Base-by-base conservation (phyloP, 2,329 filamentous ascomycete genomes). In the Blumeriella jaapii region DNA sequence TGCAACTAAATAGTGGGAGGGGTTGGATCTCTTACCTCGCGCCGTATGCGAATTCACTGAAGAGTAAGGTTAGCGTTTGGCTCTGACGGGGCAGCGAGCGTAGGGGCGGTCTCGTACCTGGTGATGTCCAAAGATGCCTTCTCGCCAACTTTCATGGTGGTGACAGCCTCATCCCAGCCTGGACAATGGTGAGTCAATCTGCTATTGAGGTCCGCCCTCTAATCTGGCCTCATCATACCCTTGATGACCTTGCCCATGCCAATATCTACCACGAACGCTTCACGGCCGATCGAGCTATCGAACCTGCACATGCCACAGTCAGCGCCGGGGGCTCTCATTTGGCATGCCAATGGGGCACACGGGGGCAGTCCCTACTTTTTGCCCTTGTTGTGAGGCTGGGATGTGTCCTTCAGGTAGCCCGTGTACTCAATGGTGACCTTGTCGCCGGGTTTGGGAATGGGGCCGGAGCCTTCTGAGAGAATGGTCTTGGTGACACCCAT, bases 381-480 rank as follows among this genome's bases (percentile, higher is more conserved):
- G 52, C 87, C 87, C 69, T 82, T 74, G 54, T 72, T 66, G 39
- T 74, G 67, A 12, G 69, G 60, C 57, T 73, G 62, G 45, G 55
- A 61, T 14, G 64, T 54, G 54, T 93, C 78, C 62, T 80, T 82
- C 45, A 96, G 69, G 63, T 68, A 94, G 52, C 91, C 91, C 26
- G 81, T 91, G 70, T 96, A 96, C 63, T 91, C 75, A 56, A 96
- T 93, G 55, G 71, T 74, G 54, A 96, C 83, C 16, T 63, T 73
- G 58, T 95, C 76, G 47, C 83, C 81, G 11, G 55, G 52, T 47
- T 61, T 55, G 39, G 89, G 82, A 46, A 61, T 65, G 52, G 74
- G 58, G 38, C 68, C 67, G 53, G 69, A 68, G 54, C 89, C 87
- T 44, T 70, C 60, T 22, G 61, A 55, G 50, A 78, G 58, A 45